Conservation (phyloP, 2,329 filamentous ascomycete genomes). For the Cryphonectria nitschkei region DNA sequence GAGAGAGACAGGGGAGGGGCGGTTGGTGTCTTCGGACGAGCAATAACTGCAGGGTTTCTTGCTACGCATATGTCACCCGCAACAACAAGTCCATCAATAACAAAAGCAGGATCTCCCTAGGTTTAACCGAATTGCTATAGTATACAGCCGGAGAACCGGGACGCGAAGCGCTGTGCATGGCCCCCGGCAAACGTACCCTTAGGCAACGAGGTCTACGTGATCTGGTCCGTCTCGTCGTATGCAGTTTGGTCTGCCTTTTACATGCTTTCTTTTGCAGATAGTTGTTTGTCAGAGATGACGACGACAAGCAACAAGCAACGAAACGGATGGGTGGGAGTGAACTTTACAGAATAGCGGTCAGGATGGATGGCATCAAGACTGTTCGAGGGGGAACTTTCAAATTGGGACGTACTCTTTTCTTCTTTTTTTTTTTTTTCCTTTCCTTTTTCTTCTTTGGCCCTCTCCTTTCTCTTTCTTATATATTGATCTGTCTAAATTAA, state of each 20-base stretch:
- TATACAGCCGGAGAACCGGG: background rate
- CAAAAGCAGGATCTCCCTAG: background rate
- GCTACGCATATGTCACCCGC: background rate
- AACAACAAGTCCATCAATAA: background rate
- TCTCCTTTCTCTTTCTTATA: too few species aligned
- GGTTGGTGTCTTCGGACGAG: background rate
- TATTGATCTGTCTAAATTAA: too few species aligned
- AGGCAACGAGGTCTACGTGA: background rate
- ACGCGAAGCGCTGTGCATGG: background rate
- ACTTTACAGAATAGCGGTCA: conserved; percentile 3
- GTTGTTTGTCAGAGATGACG: conserved; percentile 3
- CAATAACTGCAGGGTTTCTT: background rate
- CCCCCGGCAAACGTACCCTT: background rate
- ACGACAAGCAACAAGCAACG: background rate
- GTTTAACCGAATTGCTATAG: background rate
- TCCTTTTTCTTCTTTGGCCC: too few species aligned
- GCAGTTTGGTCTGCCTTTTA: background rate
- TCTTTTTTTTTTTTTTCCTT: background rate
- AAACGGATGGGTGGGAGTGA: background rate
- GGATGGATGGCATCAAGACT: background rate
- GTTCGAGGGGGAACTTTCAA: background rate
- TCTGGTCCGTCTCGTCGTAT: background rate
- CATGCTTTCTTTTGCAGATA: background rate
- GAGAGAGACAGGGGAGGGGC: background rate
- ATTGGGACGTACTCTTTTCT: background rate